phyloP scores from a whole-genome alignment of 140 eudicot species.

The Oenanthe javanica region DNA sequence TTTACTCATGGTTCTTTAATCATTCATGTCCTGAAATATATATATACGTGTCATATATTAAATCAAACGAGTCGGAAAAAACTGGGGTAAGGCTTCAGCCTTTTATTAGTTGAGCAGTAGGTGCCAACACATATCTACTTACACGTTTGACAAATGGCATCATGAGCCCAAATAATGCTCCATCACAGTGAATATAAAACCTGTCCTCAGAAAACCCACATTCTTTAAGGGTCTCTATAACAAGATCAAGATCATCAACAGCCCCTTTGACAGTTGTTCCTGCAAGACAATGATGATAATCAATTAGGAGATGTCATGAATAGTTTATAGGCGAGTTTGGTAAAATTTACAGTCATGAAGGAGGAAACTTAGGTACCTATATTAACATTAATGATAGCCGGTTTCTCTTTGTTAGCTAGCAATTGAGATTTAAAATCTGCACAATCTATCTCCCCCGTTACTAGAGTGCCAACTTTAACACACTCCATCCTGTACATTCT shows the following conservation, averaged over 20 bases:
- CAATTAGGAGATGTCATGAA: background rate
- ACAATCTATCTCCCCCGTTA: constrained; percentile 28
- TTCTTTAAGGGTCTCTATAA: constrained; percentile 30
- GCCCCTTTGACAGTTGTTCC: constrained; percentile 15
- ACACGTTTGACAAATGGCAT: constrained; percentile 36
- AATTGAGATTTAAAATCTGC: constrained; percentile 17
- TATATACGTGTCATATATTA: background rate
- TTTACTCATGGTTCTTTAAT: background rate
- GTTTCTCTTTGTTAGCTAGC: constrained; percentile 19
- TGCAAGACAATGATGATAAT: background rate
- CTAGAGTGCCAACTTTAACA: constrained; percentile 20
- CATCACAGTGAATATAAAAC: constrained; percentile 47
- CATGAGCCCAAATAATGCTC: constrained; percentile 39
- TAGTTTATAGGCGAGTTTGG: background rate
- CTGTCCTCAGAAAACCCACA: constrained; percentile 30
- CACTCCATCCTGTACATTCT: constrained; percentile 28
- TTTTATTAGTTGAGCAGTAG: background rate
- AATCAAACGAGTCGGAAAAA: background rate
- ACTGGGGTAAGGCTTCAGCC: background rate
- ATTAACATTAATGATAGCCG: constrained; percentile 36
- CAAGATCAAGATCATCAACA: constrained; percentile 19
- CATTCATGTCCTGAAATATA: background rate
- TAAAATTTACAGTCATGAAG: background rate
- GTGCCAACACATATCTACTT: constrained; percentile 6
- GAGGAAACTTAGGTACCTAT: constrained; percentile 17